Evolutionary conservation across 805 yeast genomes (phyloP), one percentile per base, ranked within the genome.

Genomic region (Starmerella bacillaris): DNA sequence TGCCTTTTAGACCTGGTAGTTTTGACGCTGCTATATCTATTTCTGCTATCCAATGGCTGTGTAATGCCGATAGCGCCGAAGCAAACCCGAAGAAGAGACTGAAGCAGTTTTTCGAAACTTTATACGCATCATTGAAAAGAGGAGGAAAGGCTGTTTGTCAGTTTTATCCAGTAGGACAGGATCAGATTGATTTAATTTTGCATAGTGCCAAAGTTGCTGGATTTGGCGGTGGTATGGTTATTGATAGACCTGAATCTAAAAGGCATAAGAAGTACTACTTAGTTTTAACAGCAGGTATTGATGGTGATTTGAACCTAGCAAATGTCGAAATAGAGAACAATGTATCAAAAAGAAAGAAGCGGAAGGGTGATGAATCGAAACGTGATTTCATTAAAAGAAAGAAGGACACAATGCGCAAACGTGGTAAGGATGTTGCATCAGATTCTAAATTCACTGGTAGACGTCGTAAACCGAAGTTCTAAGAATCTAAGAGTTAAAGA

Each of bases 111-210:
- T 89, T 89, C 65, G 78, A 78, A 55, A 74, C 94, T 0, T 61
- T 89, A 35, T 89, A 79, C 56, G 82, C 94, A 0, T 63, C 82
- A 24, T 63, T 89, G 56, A 76, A 70, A 51, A 70, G 93, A 53
- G 98, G 98, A 33, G 98, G 98, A 5, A 89, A 89, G 57, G 92
- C 86, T 45, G 94, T 80, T 19, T 94, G 94, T 16, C 98, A 89
- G 57, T 89, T 86, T 54, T 89, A 89, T 57, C 98, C 98, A 8
- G 72, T 73, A 54, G 78, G 83, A 56, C 94, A 89, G 44, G 68
- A 64, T 21, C 96, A 89, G 56, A 72, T 74, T 7, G 77, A 79
- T 40, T 66, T 70, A 32, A 80, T 89, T 21, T 60, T 79, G 36
- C 65, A 66, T 27, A 78, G 93, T 18, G 96, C 98, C 7, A 86